Evolutionary conservation across 768 basidiomycete species (phyloP).

Genomic region (Naganishia vaughanmartiniae): DNA sequence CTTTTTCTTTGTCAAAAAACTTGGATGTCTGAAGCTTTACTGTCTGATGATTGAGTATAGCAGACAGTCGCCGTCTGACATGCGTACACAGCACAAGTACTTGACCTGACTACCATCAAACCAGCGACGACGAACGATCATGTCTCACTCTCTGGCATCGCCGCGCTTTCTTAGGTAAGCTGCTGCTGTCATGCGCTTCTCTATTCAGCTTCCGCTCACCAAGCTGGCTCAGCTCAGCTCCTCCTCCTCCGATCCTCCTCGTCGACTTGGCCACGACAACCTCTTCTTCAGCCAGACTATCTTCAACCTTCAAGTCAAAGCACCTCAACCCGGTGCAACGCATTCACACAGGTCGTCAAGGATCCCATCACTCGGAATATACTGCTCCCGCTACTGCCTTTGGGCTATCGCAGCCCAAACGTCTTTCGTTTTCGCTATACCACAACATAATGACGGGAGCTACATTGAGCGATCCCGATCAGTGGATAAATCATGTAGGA

Average conservation of each 20-base stretch:
- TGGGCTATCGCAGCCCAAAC: slow-evolving; percentile 3
- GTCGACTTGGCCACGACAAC: not conserved
- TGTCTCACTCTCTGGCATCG: slow-evolving; percentile 13
- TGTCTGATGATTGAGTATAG: too few species aligned
- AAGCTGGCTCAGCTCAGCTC: not conserved
- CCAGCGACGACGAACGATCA: not conserved
- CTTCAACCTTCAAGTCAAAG: not conserved
- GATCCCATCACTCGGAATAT: not conserved
- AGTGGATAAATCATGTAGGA: slow-evolving; percentile 50
- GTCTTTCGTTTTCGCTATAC: slow-evolving; percentile 1
- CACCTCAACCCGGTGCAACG: too few species aligned
- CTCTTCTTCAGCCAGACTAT: not conserved
- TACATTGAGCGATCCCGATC: slow-evolving; percentile 47
- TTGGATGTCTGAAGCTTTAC: too few species aligned
- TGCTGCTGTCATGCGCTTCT: not conserved
- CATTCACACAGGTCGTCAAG: not conserved
- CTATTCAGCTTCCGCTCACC: not conserved
- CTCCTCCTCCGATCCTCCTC: not conserved
- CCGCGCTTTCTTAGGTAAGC: slow-evolving; percentile 13
- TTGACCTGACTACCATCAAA: too few species aligned
- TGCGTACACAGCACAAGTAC: too few species aligned
- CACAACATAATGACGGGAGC: slow-evolving; percentile 26
- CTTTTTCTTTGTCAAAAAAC: too few species aligned
- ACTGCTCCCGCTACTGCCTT: not conserved
- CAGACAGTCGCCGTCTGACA: too few species aligned